Evolutionary conservation across 2,329 filamentous ascomycete genomes (phyloP), one percentile per base, ranked within the genome.

Genomic region (Colletotrichum higginsianum): DNA sequence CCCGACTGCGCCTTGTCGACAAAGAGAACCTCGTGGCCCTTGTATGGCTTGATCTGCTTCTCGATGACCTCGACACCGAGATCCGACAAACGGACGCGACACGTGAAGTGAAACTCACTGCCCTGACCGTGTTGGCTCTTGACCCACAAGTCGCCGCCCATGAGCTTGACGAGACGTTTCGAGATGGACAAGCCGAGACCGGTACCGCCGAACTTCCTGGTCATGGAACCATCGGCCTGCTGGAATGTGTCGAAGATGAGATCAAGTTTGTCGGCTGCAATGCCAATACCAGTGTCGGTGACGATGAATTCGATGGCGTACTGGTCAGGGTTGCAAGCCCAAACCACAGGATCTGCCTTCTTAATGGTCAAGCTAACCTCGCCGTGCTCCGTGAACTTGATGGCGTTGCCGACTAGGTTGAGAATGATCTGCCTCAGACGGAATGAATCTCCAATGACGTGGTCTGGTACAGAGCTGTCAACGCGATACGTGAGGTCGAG

Each of bases 201-300:
- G 8, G 96, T 98, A 77, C 96, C 96, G 77, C 96, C 96, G 80
- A 98, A 98, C 80, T 97, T 96, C 77, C 95, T 90, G 2, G 96
- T 98, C 81, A 97, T 98, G 44, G 95, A 98, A 47, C 96, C 96
- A 80, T 98, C 96, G 23, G 96, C 96, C 84, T 98, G 96, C 82
- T 98, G 96, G 90, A 98, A 98, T 0, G 96, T 98, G 83, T 98
- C 96, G 83, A 99, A 98, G 79, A 99, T 98, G 75, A 98, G 87
- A 79, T 98, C 95, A 64, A 98, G 89, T 85, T 98, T 98, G 83
- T 98, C 95, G 75, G 93, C 90, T 77, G 96, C 94, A 77, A 98
- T 98, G 77, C 96, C 96, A 78, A 98, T 99, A 76, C 96, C 96
- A 46, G 96, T 98, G 81, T 98, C 96, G 23, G 94, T 93, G 44